Percentiles rank a stretch among this genome's conserved stretches.
phyloP scores from a whole-genome alignment of 345 rosid species.

The Excoecaria agallocha region DNA sequence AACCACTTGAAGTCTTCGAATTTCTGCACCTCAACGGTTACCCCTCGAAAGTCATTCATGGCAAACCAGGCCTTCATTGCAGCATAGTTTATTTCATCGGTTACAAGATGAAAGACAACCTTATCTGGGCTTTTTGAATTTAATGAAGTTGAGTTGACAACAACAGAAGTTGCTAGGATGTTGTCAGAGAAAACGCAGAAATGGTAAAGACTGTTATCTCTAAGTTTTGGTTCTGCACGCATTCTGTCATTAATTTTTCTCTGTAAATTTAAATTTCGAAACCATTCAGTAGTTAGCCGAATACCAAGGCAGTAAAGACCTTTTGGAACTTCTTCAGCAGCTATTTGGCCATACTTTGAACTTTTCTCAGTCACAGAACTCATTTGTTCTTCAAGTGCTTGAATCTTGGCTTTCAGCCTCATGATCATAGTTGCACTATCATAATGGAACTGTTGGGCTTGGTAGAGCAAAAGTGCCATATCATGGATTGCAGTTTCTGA shows the following conservation, averaged over 20 bases:
- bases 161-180: constrained; percentile 87
- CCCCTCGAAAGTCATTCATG: constrained; percentile 61
- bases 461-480: constrained; percentile 81
- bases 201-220: constrained; percentile 59
- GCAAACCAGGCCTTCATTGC: constrained; percentile 91
- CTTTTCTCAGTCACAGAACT: constrained; percentile 67
- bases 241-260: constrained; percentile 40
- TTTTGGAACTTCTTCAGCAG: constrained; percentile 94
- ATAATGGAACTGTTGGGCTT: constrained; percentile 85
- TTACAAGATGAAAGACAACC: constrained; percentile 80
- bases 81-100: constrained; percentile 76
- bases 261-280: constrained; percentile 44
- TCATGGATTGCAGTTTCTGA: constrained; percentile 73
- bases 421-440: constrained; percentile 94
- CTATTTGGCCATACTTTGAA: constrained; percentile 89
- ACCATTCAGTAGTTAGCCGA: constrained; percentile 77
- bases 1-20: constrained; percentile 89
- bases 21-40: constrained; percentile 79
- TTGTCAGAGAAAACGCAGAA: constrained; percentile 89
- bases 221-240: constrained; percentile 44
- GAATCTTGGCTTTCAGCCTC: constrained; percentile 83
- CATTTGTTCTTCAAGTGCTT: constrained; percentile 78
- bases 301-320: constrained; percentile 91
- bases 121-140: constrained; percentile 58
- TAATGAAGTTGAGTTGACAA: constrained; percentile 78